Evolutionary conservation across 331 rosid species (phyloP).

Genomic region (Acacia pycnantha): DNA sequence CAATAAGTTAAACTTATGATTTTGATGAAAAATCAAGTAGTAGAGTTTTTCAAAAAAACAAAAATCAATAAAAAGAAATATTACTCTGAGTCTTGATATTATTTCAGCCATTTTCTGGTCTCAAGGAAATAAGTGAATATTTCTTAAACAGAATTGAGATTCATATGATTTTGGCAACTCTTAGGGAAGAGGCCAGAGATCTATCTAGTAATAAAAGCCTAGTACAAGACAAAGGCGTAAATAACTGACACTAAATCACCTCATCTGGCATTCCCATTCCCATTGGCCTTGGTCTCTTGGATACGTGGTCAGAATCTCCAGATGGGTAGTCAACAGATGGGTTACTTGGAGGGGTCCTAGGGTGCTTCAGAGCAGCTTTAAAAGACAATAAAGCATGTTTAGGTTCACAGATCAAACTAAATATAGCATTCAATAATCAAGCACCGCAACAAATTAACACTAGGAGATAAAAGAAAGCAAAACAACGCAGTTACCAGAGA

Average conservation of each 20-base stretch:
- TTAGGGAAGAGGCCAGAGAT: not conserved
- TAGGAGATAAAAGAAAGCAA: conserved; percentile 15
- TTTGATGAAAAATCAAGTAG: not conserved
- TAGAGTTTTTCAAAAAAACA: not conserved
- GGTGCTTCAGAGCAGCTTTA: conserved; percentile 81
- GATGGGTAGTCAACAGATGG: conserved; percentile 94
- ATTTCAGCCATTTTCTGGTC: not conserved
- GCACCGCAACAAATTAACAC: not conserved
- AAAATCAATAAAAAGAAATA: not conserved
- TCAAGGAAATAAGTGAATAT: not conserved
- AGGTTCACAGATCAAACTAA: not conserved
- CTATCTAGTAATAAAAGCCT: not conserved
- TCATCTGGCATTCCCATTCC: conserved; percentile 87
- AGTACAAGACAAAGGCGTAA: not conserved
- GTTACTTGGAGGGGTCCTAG: conserved; percentile 90
- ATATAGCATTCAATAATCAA: conserved; percentile 42
- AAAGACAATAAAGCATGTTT: not conserved
- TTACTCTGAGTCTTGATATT: not conserved
- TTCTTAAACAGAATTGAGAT: not conserved
- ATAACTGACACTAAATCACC: conserved; percentile 39
- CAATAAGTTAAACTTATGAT: not conserved
- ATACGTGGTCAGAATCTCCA: conserved; percentile 88
- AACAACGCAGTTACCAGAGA: conserved; percentile 43
- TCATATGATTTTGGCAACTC: not conserved
- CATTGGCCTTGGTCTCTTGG: conserved; percentile 89